Evolutionary conservation across 2,329 filamentous ascomycete genomes (phyloP), one percentile per base, ranked within the genome.

Genomic region (Hypoxylon sp.): DNA sequence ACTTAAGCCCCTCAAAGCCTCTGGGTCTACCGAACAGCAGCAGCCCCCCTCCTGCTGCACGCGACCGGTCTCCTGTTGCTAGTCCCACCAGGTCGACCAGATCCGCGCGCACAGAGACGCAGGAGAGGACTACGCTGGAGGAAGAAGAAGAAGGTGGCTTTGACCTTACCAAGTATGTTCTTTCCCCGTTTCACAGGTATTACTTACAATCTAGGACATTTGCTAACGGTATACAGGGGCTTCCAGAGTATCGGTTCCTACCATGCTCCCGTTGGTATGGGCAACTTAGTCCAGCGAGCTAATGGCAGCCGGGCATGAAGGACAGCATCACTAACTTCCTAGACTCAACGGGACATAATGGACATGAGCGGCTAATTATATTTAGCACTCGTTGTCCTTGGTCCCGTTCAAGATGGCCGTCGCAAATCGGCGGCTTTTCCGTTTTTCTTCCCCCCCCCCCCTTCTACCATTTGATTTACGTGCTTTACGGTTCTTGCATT

Each of bases 241-340:
- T 90, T 90, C 70, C 88, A 90, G 74, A 89, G 85, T 67, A 90
- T 90, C 54, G 85, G 87, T 29, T 84, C 87, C 0, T 90, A 87
- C 66, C 88, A 90, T 69, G 85, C 87, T 6, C 57, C 69, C 14
- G 65, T 64, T 48, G 58, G 51, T 14, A 61, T 64, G 2, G 64
- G 62, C 27, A 51, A 47, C n/a, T 16, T 67, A 3, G 37, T 57
- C 11, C 62, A 64, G 19, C 56, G 61, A 32, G 62, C 66, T 27
- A 71, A 71, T 21, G 69, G 69, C 12, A 32, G 69, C 21, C 64
- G 43, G 23, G n/a, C 39, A 27, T 66, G 37, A 60, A 32, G 16
- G 14, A 11, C 16, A 14, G 19, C 14, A 14, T 51, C 21, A 14
- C 12, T 34, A 16, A 45, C 11, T 21, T 14, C 34, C 53, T 3